Evolutionary conservation across 805 yeast species (phyloP), one percentile per base, ranked within the genome.

Genomic region (Spathaspora arborariae): DNA sequence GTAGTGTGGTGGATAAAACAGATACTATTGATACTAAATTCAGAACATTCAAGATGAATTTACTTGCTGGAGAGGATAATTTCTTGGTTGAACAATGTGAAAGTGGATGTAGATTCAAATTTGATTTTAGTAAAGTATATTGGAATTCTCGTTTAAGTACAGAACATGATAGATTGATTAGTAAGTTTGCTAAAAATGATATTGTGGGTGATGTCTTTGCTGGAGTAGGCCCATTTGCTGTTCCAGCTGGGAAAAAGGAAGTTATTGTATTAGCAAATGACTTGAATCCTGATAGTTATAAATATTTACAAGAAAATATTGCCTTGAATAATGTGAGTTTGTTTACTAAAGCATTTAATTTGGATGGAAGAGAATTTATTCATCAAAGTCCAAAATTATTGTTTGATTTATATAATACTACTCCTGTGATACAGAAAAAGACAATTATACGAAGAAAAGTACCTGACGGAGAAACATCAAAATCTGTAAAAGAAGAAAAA

Each of bases 211-310:
- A 94, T 69, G 97, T 90, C 0, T 88, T 95, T 81, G 98, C 97
- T 0, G 99, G 99, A 41, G 98, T 94, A 1, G 99, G 99, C 0
- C 99, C 99, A 4, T 94, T 95, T 70, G 92, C 96, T 1, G 81
- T 94, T 1, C 99, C 99, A 0, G 96, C 97, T 0, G 98, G 91
- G 11, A 89, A 85, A 63, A 88, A 85, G 51, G 78, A 78, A 13
- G 85, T 83, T 9, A 62, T 91, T 44, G 96, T 88, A 0, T 72
- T 94, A 55, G 97, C 97, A 9, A 94, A 91, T 62, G 99, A 94
- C 63, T 72, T 94, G 62, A 94, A 94, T 59, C 98, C 97, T 0
- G 87, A 85, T 49, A 84, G 96, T 48, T 87, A 70, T 65, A 79
- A 80, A 53, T 85, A 86, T 57, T 75, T 94, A 68, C 62, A 68